Base-by-base conservation (phyloP, 306 rosid genomes). In the Clitoria ternatea region DNA sequence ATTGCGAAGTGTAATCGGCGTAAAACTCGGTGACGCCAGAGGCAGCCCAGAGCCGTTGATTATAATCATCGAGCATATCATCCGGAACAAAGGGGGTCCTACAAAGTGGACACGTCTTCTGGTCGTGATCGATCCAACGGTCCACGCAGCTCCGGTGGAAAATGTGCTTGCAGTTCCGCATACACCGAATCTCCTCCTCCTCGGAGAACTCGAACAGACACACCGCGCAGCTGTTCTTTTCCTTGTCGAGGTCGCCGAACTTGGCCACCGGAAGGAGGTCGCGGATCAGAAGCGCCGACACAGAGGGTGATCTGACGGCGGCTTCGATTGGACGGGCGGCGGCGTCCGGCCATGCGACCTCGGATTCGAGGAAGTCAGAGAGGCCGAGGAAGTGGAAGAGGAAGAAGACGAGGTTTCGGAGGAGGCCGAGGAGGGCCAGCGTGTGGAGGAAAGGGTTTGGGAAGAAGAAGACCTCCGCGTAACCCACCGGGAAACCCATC, bases 61-160 rank as follows among this genome's bases (percentile, higher is more conserved):
- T 77, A 37, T 84, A 88, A 47, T 88, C 96, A 14, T 83, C 87
- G 33, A 61, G 52, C 90, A 82, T 85, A 73, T 81, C 83, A 50
- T 88, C 89, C 0, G 97, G 96, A 3, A 93, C 89, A 20, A 93
- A 88, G 1, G 87, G 80, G 22, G 91, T 84, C 75, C 98, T 79
- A 67, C 98, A 93, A 3, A 93, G 85, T 2, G 98, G 98, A 17
- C 98, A 93, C 1, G 97, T 90, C 66, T 85, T 88, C 83, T 88
- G 97, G 63, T 93, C 96, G 10, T 85, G 98, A 69, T 93, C 96
- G 85, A 93, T 86, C 98, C 98, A 93, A 77, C 98, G 92, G 89
- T 93, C 98, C 63, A 93, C 66, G 66, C 98, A 93, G 1, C 80
- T 45, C 68, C 90, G 66, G 79, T 93, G 98, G 70, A 93, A 93